A percentile compares a stretch with the other conserved stretches of the same genome.
These are phyloP conservation scores for Sutorius australiensis DNA, from an alignment of 768 basidiomycete genomes.

Conservation along the genomic window DNA sequence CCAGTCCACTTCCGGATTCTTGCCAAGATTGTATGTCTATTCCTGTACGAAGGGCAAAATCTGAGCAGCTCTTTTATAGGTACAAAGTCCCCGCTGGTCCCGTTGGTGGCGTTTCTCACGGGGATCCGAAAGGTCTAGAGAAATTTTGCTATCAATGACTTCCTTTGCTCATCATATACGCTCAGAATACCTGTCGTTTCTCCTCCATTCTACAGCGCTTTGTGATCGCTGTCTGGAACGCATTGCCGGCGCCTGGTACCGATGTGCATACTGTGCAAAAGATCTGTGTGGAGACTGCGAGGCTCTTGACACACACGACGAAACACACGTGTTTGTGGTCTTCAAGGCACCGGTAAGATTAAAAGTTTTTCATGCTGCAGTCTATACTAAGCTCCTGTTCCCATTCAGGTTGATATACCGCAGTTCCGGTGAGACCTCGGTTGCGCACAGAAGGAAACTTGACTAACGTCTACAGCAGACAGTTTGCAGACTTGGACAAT, in stretches of 20 bases:
- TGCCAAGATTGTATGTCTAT: constrained; percentile 60
- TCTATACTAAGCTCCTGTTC: constrained; percentile 7
- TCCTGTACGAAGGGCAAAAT: neutral
- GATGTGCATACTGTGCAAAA: constrained; percentile 82
- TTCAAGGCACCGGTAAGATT: constrained; percentile 74
- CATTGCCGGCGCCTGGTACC: constrained; percentile 87
- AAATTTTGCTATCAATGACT: neutral
- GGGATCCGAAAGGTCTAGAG: constrained; percentile 54
- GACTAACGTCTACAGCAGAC: constrained; percentile 32
- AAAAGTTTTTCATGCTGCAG: neutral
- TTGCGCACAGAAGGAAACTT: neutral
- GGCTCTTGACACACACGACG: constrained; percentile 74
- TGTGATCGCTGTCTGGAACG: constrained; percentile 84
- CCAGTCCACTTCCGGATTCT: constrained; percentile 50
- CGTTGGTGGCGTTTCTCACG: constrained; percentile 33
- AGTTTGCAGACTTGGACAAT: constrained; percentile 55
- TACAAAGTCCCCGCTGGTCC: constrained; percentile 65
- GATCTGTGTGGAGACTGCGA: constrained; percentile 89
- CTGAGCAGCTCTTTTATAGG: constrained; percentile 36
- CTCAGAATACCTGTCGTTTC: constrained; percentile 57
- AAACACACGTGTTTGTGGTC: constrained; percentile 79
- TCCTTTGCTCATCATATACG: neutral
- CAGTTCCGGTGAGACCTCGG: constrained; percentile 52
- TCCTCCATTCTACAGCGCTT: constrained; percentile 63
- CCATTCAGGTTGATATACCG: constrained; percentile 66